A percentile compares a stretch with the other conserved stretches of the same genome.
Evolutionary conservation across 2,329 filamentous ascomycete genomes (phyloP).

Genomic region (Xylariaceae sp.): DNA sequence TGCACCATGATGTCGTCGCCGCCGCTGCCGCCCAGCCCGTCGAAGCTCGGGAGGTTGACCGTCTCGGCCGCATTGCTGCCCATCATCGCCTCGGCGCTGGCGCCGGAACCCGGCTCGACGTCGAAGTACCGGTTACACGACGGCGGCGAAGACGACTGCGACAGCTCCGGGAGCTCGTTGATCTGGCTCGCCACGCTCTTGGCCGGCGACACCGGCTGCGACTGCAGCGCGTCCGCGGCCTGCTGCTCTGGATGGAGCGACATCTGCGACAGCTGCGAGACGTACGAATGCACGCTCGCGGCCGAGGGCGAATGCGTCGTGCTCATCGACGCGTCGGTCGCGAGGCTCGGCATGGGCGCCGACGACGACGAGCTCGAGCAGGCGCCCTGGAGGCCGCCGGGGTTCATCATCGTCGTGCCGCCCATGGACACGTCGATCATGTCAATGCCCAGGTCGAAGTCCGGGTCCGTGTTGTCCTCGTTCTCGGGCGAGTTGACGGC

Average conservation of each 20-base stretch:
- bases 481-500: slow-evolving; percentile 54
- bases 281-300: slow-evolving; percentile 48
- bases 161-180: slow-evolving; percentile 62
- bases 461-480: slow-evolving; percentile 37
- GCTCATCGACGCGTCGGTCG: slow-evolving; percentile 30
- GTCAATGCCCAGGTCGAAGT: slow-evolving; percentile 51
- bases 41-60: slow-evolving; percentile 33
- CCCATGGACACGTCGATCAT: slow-evolving; percentile 50
- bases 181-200: slow-evolving; percentile 56
- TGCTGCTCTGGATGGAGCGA: slow-evolving; percentile 43
- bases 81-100: slow-evolving; percentile 37
- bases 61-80: slow-evolving; percentile 37
- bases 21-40: slow-evolving; percentile 40
- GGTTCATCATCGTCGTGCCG: slow-evolving; percentile 42
- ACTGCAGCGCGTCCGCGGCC: slow-evolving; percentile 40
- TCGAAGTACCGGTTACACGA: slow-evolving; percentile 51
- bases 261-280: slow-evolving; percentile 45
- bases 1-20: slow-evolving; percentile 50
- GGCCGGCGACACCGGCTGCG: slow-evolving; percentile 29
- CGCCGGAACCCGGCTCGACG: slow-evolving; percentile 45
- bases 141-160: slow-evolving; percentile 62
- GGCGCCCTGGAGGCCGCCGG: slow-evolving; percentile 41
- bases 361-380: slow-evolving; percentile 41
- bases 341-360: slow-evolving; percentile 43
- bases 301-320: slow-evolving; percentile 50